Evolutionary conservation across 768 basidiomycete species (phyloP), one percentile per base, ranked within the genome.

Genomic region (Coprinopsis strossmayeri): DNA sequence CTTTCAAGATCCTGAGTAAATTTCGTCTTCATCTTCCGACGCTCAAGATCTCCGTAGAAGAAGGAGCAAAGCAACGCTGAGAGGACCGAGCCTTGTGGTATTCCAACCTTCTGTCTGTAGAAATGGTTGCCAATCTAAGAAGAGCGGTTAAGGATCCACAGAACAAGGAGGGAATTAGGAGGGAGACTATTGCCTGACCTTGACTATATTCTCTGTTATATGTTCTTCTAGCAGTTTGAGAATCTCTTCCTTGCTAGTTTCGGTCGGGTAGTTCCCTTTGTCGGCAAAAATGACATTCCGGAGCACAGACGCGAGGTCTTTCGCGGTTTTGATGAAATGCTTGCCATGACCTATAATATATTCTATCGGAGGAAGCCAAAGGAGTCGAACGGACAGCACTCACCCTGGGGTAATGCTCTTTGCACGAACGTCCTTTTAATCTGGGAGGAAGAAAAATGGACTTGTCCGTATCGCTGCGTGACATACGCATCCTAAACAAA

Each of bases 21-120:
- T 32, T 67, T 63, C 24, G 72, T 50, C 25, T 67, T 63, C 24
- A 72, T 50, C 25, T 13, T 37, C 34, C 34, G 28, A 25, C 68
- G 76, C 64, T 98, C 96, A 51, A 99, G 72, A 59, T 95, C 85
- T 4, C 91, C 94, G 55, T 97, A 99, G 62, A 91, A 96, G 65
- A 94, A 89, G 1, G 88, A 87, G 62, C 96, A 99, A 1, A 99
- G 68, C n/a, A 98, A 60, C 0, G 87, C 78, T 5, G 93, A 96
- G n/a, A 98, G 68, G n/a, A 93, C 81, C 2, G 94, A 97, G 18
- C 96, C 96, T 64, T 99, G 96, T 1, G 96, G 95, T 20, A 99
- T 99, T 2, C 96, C 96, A 24, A 90, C 78, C n/a, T 76, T 78
- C 64, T 99, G 96, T 11, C 86, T 81, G 61, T 86, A 95, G 59